Conservation (phyloP, 2,329 filamentous ascomycete species). For the Ophioceras dolichostomum region DNA sequence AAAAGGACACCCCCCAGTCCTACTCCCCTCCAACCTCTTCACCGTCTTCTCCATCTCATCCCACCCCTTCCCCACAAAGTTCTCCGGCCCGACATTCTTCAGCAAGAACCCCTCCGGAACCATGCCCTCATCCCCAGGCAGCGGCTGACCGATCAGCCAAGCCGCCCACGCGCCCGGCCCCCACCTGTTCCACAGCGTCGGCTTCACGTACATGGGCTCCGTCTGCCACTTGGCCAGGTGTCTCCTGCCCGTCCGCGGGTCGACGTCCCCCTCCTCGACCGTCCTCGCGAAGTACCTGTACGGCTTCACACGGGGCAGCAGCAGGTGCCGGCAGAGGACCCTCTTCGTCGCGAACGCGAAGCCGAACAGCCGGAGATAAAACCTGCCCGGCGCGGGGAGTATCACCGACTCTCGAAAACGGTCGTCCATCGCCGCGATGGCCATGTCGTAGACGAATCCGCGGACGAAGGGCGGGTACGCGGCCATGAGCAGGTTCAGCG, state of each 20-base stretch:
- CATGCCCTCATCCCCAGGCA: conserved; percentile 31
- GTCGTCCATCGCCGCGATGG: conserved; percentile 51
- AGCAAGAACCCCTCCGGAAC: conserved; percentile 39
- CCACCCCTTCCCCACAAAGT: conserved; percentile 37
- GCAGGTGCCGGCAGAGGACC: conserved; percentile 42
- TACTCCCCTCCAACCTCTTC: neutral
- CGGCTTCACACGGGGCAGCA: conserved; percentile 41
- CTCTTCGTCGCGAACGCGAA: conserved; percentile 36
- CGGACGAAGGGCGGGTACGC: conserved; percentile 33
- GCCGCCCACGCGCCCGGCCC: conserved; percentile 39
- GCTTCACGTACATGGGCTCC: conserved; percentile 51
- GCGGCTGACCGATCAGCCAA: conserved; percentile 26
- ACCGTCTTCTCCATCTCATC: conserved; percentile 20
- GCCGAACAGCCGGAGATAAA: conserved; percentile 20
- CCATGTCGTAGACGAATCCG: conserved; percentile 33
- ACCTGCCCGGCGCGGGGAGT: conserved; percentile 44
- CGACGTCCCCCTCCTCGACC: neutral
- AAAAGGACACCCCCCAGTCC: conserved; percentile 1
- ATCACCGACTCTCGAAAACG: conserved; percentile 41
- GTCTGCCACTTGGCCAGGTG: neutral
- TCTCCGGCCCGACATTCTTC: conserved; percentile 49
- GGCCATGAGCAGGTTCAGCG: conserved; percentile 48
- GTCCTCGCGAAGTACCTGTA: conserved; percentile 8
- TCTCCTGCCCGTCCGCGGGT: conserved; percentile 26
- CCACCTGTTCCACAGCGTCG: conserved; percentile 50